Conservation (phyloP, 2,329 filamentous ascomycete species). For the Aspergillus tanneri region DNA sequence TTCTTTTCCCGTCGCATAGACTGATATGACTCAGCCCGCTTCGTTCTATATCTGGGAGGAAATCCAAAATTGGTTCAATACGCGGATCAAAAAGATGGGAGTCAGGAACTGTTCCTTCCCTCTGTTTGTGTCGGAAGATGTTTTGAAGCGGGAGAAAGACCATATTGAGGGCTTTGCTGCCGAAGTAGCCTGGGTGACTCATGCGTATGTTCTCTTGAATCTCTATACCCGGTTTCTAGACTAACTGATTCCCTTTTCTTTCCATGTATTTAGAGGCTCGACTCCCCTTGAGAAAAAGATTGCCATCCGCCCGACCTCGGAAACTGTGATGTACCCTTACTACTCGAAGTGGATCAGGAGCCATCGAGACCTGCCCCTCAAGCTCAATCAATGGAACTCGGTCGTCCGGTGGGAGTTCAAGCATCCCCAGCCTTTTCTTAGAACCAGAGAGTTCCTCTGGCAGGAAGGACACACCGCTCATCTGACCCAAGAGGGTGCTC, state of each 20-base stretch:
- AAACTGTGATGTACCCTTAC: slow-evolving; percentile 91
- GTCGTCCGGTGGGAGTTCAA: slow-evolving; percentile 97
- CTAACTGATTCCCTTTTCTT: slow-evolving; percentile 1
- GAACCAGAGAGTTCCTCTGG: slow-evolving; percentile 95
- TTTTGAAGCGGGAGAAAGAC: slow-evolving; percentile 82
- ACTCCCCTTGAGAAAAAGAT: slow-evolving; percentile 83
- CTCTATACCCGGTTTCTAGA: background rate
- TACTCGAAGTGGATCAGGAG: slow-evolving; percentile 96
- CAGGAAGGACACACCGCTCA: slow-evolving; percentile 96
- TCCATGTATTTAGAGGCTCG: slow-evolving; percentile 64
- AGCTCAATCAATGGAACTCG: slow-evolving; percentile 98
- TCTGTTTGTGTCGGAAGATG: slow-evolving; percentile 90
- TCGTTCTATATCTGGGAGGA: slow-evolving; percentile 68
- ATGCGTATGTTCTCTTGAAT: slow-evolving; percentile 39
- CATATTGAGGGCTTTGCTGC: slow-evolving; percentile 99
- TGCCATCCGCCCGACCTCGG: slow-evolving; percentile 67
- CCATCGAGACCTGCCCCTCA: slow-evolving; percentile 89
- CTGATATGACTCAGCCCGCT: slow-evolving; percentile 49
- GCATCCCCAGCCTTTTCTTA: slow-evolving; percentile 79
- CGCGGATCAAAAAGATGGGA: slow-evolving; percentile 80
- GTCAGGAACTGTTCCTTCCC: slow-evolving; percentile 97
- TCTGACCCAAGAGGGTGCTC: slow-evolving; percentile 76
- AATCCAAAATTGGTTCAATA: slow-evolving; percentile 59
- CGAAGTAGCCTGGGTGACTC: slow-evolving; percentile 54
- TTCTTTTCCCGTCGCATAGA: background rate